Percentiles rank a stretch among this genome's conserved stretches.
phyloP scores from a whole-genome alignment of 371 early-diverging fungal species.

The Mucor plumbeus region DNA sequence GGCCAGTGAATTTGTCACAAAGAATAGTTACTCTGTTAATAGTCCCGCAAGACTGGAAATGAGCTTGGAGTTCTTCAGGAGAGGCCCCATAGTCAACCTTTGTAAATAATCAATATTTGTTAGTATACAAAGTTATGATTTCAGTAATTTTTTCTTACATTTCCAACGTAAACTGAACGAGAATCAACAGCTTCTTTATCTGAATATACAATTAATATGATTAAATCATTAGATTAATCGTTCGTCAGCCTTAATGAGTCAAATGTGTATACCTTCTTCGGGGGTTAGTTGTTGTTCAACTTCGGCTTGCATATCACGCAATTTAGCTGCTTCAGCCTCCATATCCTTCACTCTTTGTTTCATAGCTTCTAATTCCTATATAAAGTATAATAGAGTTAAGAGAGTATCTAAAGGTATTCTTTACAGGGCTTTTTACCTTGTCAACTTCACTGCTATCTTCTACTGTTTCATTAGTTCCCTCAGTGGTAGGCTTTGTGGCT shows the following conservation, averaged over 20 bases:
- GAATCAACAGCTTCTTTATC: slow-evolving; percentile 87
- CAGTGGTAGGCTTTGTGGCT: not conserved
- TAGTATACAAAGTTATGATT: not conserved
- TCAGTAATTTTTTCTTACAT: slow-evolving; percentile 58
- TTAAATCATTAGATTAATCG: not conserved
- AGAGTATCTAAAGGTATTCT: too few relatives aligned
- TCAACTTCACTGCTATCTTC: slow-evolving; percentile 38
- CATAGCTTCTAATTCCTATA: slow-evolving; percentile 81
- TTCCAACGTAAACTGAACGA: slow-evolving; percentile 95
- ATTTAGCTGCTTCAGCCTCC: slow-evolving; percentile 95
- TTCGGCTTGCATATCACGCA: slow-evolving; percentile 90
- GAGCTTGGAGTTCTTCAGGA: slow-evolving; percentile 96
- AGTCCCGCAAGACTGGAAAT: slow-evolving; percentile 96
- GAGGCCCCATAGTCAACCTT: slow-evolving; percentile 94
- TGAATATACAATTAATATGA: not conserved
- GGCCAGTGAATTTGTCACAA: slow-evolving; percentile 93
- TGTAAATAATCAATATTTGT: not conserved
- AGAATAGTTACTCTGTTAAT: slow-evolving; percentile 97
- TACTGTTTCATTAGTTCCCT: not conserved
- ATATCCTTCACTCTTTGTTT: slow-evolving; percentile 88
- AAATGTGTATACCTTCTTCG: slow-evolving; percentile 55
- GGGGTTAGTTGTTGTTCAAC: slow-evolving; percentile 81
- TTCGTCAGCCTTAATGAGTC: not conserved
- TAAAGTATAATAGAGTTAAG: not conserved
- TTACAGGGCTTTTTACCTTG: slow-evolving; percentile 31